Percentiles rank a stretch among this genome's conserved stretches.
These are phyloP conservation scores for Cordyceps tenuipes DNA, from an alignment of 2,329 filamentous ascomycete genomes.

Conservation along the genomic window DNA sequence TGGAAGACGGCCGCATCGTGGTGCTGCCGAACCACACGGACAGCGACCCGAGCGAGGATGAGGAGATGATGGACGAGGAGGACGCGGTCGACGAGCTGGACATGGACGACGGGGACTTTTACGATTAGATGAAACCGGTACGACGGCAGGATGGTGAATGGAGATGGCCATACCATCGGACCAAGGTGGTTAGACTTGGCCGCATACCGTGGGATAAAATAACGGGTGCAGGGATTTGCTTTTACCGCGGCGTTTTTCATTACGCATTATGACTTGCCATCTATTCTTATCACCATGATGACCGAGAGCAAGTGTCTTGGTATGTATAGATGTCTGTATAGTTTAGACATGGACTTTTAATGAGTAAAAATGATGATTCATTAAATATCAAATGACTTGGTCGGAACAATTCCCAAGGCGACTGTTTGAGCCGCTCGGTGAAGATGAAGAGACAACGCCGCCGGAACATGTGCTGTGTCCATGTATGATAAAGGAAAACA, in stretches of 20 bases:
- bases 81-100: constrained; percentile 64
- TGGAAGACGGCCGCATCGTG: constrained; percentile 70
- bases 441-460: no score
- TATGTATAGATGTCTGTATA: constrained; percentile 3
- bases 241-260: background rate
- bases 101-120: constrained; percentile 53
- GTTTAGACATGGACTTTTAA: background rate
- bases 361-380: background rate
- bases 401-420: background rate
- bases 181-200: no score
- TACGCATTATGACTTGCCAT: background rate
- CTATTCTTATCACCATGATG: background rate
- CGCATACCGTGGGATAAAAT: background rate
- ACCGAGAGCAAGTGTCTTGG: background rate
- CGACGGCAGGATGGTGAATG: background rate
- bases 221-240: background rate
- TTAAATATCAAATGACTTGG: background rate
- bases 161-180: background rate
- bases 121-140: constrained; percentile 25
- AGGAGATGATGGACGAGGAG: constrained; percentile 65
- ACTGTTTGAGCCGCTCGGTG: no score
- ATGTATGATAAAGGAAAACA: no score
- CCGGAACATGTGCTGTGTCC: no score
- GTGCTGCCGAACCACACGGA: constrained; percentile 75
- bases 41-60: constrained; percentile 53